Evolutionary conservation across 495 filamentous ascomycete species (phyloP), one percentile per base, ranked within the genome.

Genomic region (Tetracladium marchalianum): DNA sequence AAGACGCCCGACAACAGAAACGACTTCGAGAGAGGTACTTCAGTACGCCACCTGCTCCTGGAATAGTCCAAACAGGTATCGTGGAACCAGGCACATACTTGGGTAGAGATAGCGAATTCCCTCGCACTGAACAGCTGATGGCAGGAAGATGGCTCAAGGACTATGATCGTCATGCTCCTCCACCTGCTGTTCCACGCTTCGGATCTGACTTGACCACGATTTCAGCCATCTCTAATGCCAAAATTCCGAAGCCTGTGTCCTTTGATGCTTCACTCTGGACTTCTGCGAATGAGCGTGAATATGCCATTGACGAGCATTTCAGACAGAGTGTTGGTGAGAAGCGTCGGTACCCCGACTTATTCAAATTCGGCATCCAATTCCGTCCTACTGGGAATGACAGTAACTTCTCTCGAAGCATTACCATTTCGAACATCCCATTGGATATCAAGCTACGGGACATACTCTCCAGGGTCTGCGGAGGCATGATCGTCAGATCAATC

Each of bases 291-390:
- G 22, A 27, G 22, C 22, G 22, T 7, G 22, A 27, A 27, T 27
- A 27, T 27, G 22, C 22, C 22, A 27, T 27, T 27, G 22, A 27
- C 22, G 22, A 27, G 22, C 22, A 27, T 27, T 27, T 27, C 22
- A 27, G 7, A 7, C 3, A 3, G 3, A 27, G 22, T 7, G 22
- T 27, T 27, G 22, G 22, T 27, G 22, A 33, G 8, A 47, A 8
- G 45, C 35, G n/a, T 27, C 2, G 11, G 0, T 44, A 47, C 15
- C 43, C 52, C 3, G 46, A 48, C 15, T 39, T 55, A 27, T 58
- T 55, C 35, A 35, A 36, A 27, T 46, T 55, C 46, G 56, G 53
- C 2, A 48, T 55, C 31, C 17, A 18, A 7, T 50, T 44, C 37
- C 11, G 15, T 1, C 52, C 52, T 17, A 12, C 34, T 5, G 15